A percentile compares a stretch with the other conserved stretches of the same genome.
Conservation (phyloP, 768 basidiomycete species). For the Lactifluus piperatus region DNA sequence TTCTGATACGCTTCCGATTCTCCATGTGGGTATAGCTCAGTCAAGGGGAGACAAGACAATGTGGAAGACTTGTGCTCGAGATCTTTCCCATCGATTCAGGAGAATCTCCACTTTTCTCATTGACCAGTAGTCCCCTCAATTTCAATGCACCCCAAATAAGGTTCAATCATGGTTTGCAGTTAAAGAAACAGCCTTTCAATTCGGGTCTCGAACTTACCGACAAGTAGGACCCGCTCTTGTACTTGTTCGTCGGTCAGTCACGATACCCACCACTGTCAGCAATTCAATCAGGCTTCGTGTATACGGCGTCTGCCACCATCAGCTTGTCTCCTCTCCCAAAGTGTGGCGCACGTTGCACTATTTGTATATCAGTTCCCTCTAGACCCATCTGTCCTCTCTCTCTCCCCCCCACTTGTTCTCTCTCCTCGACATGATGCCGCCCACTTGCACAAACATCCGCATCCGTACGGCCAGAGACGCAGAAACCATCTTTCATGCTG, state of each 20-base stretch:
- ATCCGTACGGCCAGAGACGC: conserved; percentile 31
- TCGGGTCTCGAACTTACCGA: conserved; percentile 18
- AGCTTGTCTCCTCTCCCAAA: conserved; percentile 11
- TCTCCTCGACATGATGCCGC: conserved; percentile 25
- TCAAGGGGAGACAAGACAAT: conserved; percentile 8
- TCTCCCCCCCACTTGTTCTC: neutral
- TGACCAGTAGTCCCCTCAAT: conserved; percentile 18
- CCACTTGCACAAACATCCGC: conserved; percentile 30
- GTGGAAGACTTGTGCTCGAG: conserved; percentile 14
- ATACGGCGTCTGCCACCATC: conserved; percentile 12
- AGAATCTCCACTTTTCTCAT: conserved; percentile 13
- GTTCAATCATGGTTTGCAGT: conserved; percentile 23
- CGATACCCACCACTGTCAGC: neutral
- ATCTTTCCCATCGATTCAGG: conserved; percentile 20
- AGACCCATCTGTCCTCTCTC: conserved; percentile 11
- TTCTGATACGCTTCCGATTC: conserved; percentile 19
- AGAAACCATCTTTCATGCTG: conserved; percentile 33
- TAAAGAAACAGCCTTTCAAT: conserved; percentile 23
- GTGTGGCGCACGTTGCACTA: conserved; percentile 10
- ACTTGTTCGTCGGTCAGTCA: conserved; percentile 17
- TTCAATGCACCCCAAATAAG: conserved; percentile 17
- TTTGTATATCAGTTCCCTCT: conserved; percentile 14
- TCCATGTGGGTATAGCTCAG: conserved; percentile 19
- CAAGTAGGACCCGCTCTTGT: conserved; percentile 17
- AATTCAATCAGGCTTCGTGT: conserved; percentile 12